phyloP scores from a whole-genome alignment of 2,329 filamentous ascomycete genomes.

The Alternaria atra region DNA sequence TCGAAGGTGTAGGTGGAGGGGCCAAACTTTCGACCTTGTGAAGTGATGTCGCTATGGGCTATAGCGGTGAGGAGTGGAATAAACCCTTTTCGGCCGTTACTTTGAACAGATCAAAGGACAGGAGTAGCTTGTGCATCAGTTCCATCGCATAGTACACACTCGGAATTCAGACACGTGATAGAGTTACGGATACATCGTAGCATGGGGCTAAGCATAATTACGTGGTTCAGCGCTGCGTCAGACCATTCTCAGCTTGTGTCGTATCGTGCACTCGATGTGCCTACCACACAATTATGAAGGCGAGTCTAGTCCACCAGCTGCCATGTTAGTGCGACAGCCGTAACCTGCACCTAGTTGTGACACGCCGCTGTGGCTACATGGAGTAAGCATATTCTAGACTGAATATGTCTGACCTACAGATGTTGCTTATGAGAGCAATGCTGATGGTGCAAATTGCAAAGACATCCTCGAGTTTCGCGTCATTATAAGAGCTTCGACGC shows the following conservation, averaged over 20 bases:
- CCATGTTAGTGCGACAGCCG: constrained; percentile 1
- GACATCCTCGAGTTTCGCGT: constrained; percentile 2
- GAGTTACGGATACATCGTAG: constrained; percentile 1
- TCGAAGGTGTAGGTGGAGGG: constrained; percentile 2
- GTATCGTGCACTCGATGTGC: constrained; percentile 3
- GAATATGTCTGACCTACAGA: constrained; percentile 5
- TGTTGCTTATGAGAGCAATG: constrained; percentile 4
- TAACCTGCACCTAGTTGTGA: constrained; percentile 1
- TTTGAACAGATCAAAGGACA: constrained; percentile 3
- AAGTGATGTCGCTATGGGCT: constrained; percentile 2
- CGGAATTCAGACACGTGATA: constrained; percentile 4
- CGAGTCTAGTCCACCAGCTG: constrained; percentile 1
- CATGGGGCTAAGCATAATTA: constrained; percentile 2
- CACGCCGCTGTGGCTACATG: constrained; percentile 4
- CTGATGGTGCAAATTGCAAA: constrained; percentile 5
- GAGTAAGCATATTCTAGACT: constrained; percentile 2
- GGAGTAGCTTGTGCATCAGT: constrained; percentile 2
- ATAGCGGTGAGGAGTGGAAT: constrained; percentile 1
- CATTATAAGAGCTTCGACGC: constrained; percentile 4
- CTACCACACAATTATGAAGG: constrained; percentile 4
- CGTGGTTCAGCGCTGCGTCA: constrained; percentile 5
- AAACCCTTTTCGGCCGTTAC: constrained; percentile 2
- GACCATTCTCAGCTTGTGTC: constrained; percentile 2
- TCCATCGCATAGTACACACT: constrained; percentile 2
- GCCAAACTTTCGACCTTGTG: constrained; percentile 2